phyloP scores from a whole-genome alignment of 2,329 filamentous ascomycete genomes.

The Penicillium sp. region DNA sequence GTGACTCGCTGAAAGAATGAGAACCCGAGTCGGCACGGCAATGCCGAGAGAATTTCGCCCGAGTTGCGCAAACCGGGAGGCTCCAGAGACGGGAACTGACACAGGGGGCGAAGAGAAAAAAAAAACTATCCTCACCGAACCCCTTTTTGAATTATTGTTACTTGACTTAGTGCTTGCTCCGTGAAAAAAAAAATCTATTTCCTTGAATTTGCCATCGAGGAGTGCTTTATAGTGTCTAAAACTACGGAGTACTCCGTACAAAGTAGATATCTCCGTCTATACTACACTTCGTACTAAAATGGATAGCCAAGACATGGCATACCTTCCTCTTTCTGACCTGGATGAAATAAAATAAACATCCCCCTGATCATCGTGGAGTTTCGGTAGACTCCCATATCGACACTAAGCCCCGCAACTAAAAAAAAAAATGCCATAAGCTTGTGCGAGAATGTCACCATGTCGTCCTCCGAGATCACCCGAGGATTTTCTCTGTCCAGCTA shows the following conservation, averaged over 20 bases:
- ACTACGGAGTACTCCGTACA: background rate
- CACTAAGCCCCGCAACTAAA: constrained; percentile 22
- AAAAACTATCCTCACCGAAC: constrained; percentile 11
- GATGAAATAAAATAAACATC: constrained; percentile 6
- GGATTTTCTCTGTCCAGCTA: background rate
- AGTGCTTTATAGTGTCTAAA: background rate
- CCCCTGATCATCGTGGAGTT: constrained; percentile 19
- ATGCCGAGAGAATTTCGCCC: constrained; percentile 20
- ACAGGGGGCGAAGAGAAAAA: background rate
- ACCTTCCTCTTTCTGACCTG: constrained; percentile 8
- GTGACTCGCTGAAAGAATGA: background rate
- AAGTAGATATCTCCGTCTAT: background rate
- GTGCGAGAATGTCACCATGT: constrained; percentile 17
- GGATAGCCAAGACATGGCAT: constrained; percentile 2
- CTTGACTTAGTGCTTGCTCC: constrained; percentile 18
- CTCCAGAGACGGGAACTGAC: constrained; percentile 21
- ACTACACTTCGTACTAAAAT: background rate
- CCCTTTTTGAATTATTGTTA: constrained; percentile 11
- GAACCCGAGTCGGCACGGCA: constrained; percentile 19
- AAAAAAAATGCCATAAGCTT: background rate
- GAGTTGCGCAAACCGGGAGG: constrained; percentile 19
- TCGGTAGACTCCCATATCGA: constrained; percentile 12
- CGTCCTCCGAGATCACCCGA: constrained; percentile 22
- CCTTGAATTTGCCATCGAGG: background rate
- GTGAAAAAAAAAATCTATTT: constrained; percentile 16